phyloP scores from a whole-genome alignment of 208 protist species.

The Plasmodiophora brassicae region DNA sequence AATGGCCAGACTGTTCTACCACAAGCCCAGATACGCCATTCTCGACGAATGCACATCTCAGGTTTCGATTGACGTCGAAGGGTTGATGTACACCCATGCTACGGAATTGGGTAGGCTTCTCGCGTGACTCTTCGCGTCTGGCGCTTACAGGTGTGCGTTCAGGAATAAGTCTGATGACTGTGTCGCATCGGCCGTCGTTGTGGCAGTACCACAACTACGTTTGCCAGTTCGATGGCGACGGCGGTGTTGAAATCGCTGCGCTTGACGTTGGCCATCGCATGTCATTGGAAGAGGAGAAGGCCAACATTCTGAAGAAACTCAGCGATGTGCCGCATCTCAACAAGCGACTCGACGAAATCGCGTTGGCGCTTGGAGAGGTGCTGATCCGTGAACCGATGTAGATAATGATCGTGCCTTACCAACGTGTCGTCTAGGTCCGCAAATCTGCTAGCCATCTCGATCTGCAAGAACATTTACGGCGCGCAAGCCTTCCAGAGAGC shows the following conservation, averaged over 20 bases:
- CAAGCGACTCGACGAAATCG: background rate
- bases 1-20: slow-evolving; percentile 36
- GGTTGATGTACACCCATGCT: slow-evolving; percentile 14
- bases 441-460: no score
- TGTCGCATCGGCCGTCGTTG: slow-evolving; percentile 33
- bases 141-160: background rate
- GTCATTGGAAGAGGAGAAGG: slow-evolving; percentile 16
- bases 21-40: slow-evolving; percentile 44
- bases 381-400: no score
- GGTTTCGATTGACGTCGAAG: slow-evolving; percentile 41
- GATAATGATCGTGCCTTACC: no score
- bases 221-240: slow-evolving; percentile 32
- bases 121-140: background rate
- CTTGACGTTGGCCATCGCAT: background rate
- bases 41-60: slow-evolving; percentile 48
- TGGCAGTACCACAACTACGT: slow-evolving; percentile 38
- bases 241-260: background rate
- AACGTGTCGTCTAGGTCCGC: no score
- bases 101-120: background rate
- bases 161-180: slow-evolving; percentile 35
- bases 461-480: no score
- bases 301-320: slow-evolving; percentile 19
- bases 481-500: no score
- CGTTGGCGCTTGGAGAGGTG: background rate
- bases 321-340: background rate